Percentiles rank a stretch among this genome's conserved stretches.
phyloP scores from a whole-genome alignment of 371 early-diverging fungal species.

The Mortierella sp. region DNA sequence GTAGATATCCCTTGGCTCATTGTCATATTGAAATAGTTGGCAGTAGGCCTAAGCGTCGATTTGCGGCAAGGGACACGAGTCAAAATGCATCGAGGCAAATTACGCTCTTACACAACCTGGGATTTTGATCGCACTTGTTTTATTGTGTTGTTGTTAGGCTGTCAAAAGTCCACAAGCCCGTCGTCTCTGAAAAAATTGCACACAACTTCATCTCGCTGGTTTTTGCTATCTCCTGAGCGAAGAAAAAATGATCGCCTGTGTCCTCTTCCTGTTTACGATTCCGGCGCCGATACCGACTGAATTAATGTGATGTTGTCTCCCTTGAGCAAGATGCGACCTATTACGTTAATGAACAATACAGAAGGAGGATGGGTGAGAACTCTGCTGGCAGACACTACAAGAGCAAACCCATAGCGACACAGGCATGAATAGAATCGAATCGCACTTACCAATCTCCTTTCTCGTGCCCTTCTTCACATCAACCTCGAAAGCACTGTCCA shows the following conservation, averaged over 20 bases:
- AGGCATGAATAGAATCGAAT: background rate
- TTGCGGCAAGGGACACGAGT: too few species aligned
- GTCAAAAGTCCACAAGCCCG: background rate
- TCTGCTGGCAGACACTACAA: background rate
- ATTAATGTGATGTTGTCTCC: conserved; percentile 92
- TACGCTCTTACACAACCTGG: background rate
- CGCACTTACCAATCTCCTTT: conserved; percentile 64
- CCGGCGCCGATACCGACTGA: conserved; percentile 59
- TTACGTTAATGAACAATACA: background rate
- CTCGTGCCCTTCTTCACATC: conserved; percentile 82
- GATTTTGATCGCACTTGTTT: background rate
- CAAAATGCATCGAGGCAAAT: background rate
- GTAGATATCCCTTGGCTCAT: background rate
- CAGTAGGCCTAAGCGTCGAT: too few species aligned
- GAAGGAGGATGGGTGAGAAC: background rate
- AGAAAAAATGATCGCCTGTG: background rate
- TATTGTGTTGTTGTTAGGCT: background rate
- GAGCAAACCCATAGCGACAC: background rate
- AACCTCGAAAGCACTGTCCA: conserved; percentile 92
- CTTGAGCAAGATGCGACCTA: conserved; percentile 90
- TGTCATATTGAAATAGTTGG: too few species aligned
- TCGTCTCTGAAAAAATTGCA: background rate
- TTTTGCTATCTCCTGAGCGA: background rate
- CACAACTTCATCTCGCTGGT: background rate
- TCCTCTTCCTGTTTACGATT: conserved; percentile 17